Evolutionary conservation across 2,329 filamentous ascomycete species (phyloP), one percentile per base, ranked within the genome.

Genomic region (Fusarium abutilonis): DNA sequence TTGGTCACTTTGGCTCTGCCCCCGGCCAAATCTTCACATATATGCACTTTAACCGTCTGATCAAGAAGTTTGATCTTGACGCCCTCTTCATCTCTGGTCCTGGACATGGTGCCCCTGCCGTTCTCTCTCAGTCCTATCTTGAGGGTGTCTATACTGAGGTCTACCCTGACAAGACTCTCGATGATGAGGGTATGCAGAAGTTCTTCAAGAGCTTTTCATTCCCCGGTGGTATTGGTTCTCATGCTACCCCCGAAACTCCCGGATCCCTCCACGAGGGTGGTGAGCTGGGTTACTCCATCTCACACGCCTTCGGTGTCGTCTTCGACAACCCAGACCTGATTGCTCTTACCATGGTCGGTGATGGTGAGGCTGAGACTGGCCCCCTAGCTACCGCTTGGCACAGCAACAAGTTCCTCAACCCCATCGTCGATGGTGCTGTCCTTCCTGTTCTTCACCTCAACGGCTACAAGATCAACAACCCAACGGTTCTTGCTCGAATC

Each of bases 201-300:
- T 92, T 93, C 81, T 92, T 93, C 84, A 92, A 92, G 78, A 86
- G 89, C 64, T 93, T 93, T 78, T 92, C 89, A 1, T 93, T 93
- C 76, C 90, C 90, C 0, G 90, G 90, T 15, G 90, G 90, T 51
- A 88, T 92, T 68, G 89, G 89, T 51, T 90, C 87, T 17, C 90
- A 93, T 72, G 89, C 89, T 52, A 93, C 89, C 1, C 90, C 90
- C 1, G 90, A 93, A 77, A 92, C 89, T 0, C 90, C 90, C 0
- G 90, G 90, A 42, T 89, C 86, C 70, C 82, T 92, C 61, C 90
- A 93, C 72, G 90, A 93, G 74, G 90, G 90, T 70, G 90, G 90
- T 60, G 90, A 93, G 76, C 83, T 93, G 19, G 90, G 90, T n/a
- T 93, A 93, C 74, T 89, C 89, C 9, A 82, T 93, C 64, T 92